These are phyloP conservation scores for Nothopassalora personata DNA, from an alignment of 2,329 filamentous ascomycete genomes.

Conservation along the genomic window DNA sequence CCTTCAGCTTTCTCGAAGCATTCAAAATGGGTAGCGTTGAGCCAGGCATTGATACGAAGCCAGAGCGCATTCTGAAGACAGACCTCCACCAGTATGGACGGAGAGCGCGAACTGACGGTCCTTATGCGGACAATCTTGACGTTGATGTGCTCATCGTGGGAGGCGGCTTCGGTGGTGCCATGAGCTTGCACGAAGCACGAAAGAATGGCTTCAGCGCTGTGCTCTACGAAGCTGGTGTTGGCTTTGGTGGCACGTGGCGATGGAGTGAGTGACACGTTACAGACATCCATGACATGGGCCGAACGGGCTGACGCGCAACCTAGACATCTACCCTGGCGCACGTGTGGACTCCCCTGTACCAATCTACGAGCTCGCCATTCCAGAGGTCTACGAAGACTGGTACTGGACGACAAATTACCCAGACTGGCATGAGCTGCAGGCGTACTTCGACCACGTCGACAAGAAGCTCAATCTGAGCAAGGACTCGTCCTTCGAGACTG, in stretches of 20 bases:
- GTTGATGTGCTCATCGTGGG: slow-evolving; percentile 34
- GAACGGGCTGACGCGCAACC: background rate
- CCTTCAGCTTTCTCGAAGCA: background rate
- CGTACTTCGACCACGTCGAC: slow-evolving; percentile 58
- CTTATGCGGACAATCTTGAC: slow-evolving; percentile 28
- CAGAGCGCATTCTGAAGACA: slow-evolving; percentile 25
- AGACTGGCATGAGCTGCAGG: slow-evolving; percentile 43
- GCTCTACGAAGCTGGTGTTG: slow-evolving; percentile 31
- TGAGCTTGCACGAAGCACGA: slow-evolving; percentile 38
- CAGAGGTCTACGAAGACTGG: slow-evolving; percentile 51
- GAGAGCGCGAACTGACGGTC: slow-evolving; percentile 17
- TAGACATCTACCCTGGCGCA: slow-evolving; percentile 35
- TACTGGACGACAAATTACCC: slow-evolving; percentile 43
- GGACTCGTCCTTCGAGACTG: slow-evolving; percentile 53
- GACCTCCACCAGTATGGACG: slow-evolving; percentile 23
- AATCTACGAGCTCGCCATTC: slow-evolving; percentile 33
- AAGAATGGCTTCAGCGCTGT: slow-evolving; percentile 29
- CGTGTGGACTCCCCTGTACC: slow-evolving; percentile 39
- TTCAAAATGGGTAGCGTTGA: slow-evolving; percentile 19
- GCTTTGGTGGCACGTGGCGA: slow-evolving; percentile 33
- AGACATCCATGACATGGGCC: background rate
- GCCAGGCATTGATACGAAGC: slow-evolving; percentile 10
- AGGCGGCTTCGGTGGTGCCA: slow-evolving; percentile 42
- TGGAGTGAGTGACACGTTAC: slow-evolving; percentile 16
- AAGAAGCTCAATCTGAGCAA: slow-evolving; percentile 52